Evolutionary conservation across 108 stramenopile species (phyloP), one percentile per base, ranked within the genome.

Genomic region (Thalassiosira profunda): DNA sequence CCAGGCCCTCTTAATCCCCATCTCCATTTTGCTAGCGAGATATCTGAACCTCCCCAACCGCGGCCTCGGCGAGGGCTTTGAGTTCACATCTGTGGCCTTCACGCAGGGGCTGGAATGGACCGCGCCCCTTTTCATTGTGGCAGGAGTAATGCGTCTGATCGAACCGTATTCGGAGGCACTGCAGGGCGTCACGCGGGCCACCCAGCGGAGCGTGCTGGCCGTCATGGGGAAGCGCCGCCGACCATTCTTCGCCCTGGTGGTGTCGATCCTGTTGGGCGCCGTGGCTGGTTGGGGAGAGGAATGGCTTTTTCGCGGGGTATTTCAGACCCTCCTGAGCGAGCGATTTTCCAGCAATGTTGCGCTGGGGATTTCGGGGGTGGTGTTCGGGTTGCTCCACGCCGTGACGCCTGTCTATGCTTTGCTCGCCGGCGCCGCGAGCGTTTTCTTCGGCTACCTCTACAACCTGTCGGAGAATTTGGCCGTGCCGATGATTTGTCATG

Each of bases 211-310:
- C 62, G 87, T 91, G 1, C 64, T 91, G 42, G 74, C 76, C 15
- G 56, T 94, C 31, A 56, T 94, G 67, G 93, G 93, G 2, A 59
- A 72, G 11, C 67, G 58, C 29, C 81, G 88, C 36, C 83, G 84
- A 34, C 87, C 87, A 37, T 9, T 74, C 14, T 28, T 84, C 45
- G 88, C 82, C 9, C 45, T 82, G 9, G 8, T 72, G 0, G 71
- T 73, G 5, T 70, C 86, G 18, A 43, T 86, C 5, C 60, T 87
- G 1, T 49, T 92, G 53, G 93, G 93, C 8, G 20, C 72, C 1
- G 91, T 87, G 9, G 95, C 95, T 24, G 95, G 95, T 5, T 57
- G 86, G 55, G 92, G 92, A 40, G 95, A 96, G 76, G 95, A 96
- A 65, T 81, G 85, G 91, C 68, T 96, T 0, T 96, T 96, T 74